Conservation (phyloP, 2,329 filamentous ascomycete species). For the Tolypocladium cylindrosporum region DNA sequence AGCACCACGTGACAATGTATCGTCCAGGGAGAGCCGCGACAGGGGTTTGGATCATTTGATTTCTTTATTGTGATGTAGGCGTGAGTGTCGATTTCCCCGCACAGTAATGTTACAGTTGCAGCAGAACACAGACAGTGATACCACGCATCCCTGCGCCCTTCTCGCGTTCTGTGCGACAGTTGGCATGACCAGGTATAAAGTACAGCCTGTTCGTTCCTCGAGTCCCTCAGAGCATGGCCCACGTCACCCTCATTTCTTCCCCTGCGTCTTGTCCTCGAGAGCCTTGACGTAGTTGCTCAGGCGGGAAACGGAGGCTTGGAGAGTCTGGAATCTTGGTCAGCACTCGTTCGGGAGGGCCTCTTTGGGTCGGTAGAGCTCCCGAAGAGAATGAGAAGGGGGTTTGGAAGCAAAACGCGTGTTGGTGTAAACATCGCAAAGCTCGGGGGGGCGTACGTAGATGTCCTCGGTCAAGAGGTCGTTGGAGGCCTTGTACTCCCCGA, state of each 20-base stretch:
- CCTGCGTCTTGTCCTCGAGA: slow-evolving; percentile 71
- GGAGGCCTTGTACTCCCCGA: slow-evolving; percentile 86
- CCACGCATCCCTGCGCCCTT: not conserved
- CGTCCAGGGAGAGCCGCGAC: not conserved
- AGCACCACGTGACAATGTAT: not conserved
- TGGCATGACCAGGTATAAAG: not conserved
- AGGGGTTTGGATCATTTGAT: too few relatives aligned
- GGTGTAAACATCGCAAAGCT: not conserved
- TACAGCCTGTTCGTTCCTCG: not conserved
- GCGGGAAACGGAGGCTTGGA: slow-evolving; percentile 79
- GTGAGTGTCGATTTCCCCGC: not conserved
- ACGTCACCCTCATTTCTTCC: slow-evolving; percentile 47
- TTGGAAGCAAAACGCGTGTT: not conserved
- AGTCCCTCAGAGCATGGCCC: not conserved
- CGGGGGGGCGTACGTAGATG: slow-evolving; percentile 69
- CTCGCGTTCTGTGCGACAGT: not conserved
- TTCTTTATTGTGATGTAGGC: not conserved
- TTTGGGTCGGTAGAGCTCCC: not conserved
- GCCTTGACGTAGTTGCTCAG: slow-evolving; percentile 75
- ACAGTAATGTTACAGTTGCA: not conserved
- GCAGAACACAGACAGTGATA: not conserved
- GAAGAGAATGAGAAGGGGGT: not conserved
- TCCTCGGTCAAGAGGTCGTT: slow-evolving; percentile 93
- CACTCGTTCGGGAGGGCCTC: not conserved
- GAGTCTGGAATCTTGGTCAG: slow-evolving; percentile 44